phyloP scores from a whole-genome alignment of 306 rosid genomes.

The Lathyrus sativus region DNA sequence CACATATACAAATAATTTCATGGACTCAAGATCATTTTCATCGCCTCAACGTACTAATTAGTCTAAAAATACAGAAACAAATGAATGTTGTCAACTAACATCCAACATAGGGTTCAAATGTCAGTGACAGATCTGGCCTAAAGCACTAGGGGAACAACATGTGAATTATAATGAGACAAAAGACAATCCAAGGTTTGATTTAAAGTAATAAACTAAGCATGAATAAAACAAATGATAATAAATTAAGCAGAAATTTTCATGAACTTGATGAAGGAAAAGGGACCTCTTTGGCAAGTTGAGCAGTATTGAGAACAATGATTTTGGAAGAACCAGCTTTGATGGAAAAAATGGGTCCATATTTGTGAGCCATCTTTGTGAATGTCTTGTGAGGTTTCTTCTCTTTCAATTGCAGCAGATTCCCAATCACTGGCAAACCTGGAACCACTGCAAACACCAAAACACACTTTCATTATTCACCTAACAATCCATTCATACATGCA shows the following conservation, averaged over 20 bases:
- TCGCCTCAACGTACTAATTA: neutral
- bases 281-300: slow-evolving; percentile 80
- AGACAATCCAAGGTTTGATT: no score
- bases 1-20: slow-evolving; percentile 14
- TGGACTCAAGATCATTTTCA: neutral
- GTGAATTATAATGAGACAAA: no score
- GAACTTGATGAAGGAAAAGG: no score
- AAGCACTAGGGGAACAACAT: no score
- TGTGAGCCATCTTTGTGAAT: slow-evolving; percentile 66
- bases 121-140: no score
- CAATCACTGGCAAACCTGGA: slow-evolving; percentile 78
- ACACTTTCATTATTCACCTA: neutral
- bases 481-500: neutral
- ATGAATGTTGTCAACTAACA: slow-evolving; percentile 1
- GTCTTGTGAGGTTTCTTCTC: slow-evolving; percentile 96
- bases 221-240: no score
- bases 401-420: slow-evolving; percentile 86
- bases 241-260: no score
- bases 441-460: slow-evolving; percentile 55
- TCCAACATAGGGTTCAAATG: neutral
- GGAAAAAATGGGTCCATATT: slow-evolving; percentile 76
- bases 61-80: slow-evolving; percentile 3
- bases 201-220: no score
- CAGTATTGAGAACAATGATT: slow-evolving; percentile 74
- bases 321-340: slow-evolving; percentile 83